These are phyloP conservation scores for Coelastrella sp. DNA, from an alignment of 139 green algal genomes.

Conservation along the genomic window DNA sequence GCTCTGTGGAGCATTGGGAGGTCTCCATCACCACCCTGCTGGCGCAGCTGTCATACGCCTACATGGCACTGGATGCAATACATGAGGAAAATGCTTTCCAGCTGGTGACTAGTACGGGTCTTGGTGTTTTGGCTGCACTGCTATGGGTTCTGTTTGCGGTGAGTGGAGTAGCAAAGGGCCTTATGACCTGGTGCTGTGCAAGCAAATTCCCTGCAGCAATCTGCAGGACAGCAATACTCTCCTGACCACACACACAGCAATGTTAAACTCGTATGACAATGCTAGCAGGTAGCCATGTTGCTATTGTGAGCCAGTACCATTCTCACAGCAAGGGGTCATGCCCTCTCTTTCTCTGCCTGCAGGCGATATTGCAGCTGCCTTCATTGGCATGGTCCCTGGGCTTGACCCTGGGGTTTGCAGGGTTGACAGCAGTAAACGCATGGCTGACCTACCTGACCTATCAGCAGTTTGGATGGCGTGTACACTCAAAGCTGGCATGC, in stretches of 20 bases:
- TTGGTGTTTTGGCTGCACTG: neutral
- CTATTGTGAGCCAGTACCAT: too few species aligned
- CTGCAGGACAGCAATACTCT: neutral
- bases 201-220: neutral
- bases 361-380: neutral
- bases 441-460: conserved; percentile 29
- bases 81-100: conserved; percentile 16
- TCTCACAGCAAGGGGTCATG: neutral
- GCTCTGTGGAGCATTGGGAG: conserved; percentile 13
- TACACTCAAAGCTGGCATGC: conserved; percentile 17
- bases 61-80: neutral
- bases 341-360: neutral
- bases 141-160: conserved; percentile 29
- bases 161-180: neutral
- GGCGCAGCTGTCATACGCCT: conserved; percentile 21
- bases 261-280: too few species aligned
- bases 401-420: neutral
- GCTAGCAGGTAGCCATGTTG: too few species aligned
- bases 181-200: neutral
- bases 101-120: neutral
- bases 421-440: neutral
- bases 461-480: conserved; percentile 32
- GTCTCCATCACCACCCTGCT: neutral
- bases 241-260: neutral
- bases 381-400: conserved; percentile 27